A percentile compares a stretch with the other conserved stretches of the same genome.
Evolutionary conservation across 2,329 filamentous ascomycete genomes (phyloP).

Genomic region (Nemania bipapillata): DNA sequence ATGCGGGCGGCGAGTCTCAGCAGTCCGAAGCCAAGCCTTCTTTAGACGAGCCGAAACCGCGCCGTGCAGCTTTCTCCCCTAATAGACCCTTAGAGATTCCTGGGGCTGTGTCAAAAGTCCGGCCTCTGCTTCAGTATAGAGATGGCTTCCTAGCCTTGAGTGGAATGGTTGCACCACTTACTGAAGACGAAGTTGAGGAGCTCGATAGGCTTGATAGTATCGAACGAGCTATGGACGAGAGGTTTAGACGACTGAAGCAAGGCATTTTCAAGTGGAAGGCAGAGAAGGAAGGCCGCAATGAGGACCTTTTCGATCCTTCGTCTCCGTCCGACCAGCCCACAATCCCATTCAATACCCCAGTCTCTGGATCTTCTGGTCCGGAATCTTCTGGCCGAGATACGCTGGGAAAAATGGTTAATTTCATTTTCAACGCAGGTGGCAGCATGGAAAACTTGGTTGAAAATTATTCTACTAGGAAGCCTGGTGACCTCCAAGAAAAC

Average conservation of each 20-base stretch:
- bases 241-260: conserved; percentile 4
- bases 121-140: neutral
- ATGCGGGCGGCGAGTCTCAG: neutral
- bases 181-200: neutral
- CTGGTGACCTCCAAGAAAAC: no score
- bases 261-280: no score
- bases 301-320: no score
- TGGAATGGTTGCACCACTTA: conserved; percentile 11
- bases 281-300: no score
- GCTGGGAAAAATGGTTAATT: neutral
- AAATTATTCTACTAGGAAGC: neutral
- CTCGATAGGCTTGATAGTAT: neutral
- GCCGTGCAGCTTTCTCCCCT: neutral
- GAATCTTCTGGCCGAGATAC: no score
- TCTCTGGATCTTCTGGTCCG: no score
- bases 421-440: neutral
- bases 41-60: neutral
- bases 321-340: no score
- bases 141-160: conserved; percentile 9
- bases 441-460: neutral
- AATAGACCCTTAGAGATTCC: conserved; percentile 23
- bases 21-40: neutral
- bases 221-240: neutral
- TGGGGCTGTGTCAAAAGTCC: conserved; percentile 8
- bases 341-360: no score